Conservation (phyloP, 2,329 filamentous ascomycete genomes). For the Apiospora rasikravindrae region DNA sequence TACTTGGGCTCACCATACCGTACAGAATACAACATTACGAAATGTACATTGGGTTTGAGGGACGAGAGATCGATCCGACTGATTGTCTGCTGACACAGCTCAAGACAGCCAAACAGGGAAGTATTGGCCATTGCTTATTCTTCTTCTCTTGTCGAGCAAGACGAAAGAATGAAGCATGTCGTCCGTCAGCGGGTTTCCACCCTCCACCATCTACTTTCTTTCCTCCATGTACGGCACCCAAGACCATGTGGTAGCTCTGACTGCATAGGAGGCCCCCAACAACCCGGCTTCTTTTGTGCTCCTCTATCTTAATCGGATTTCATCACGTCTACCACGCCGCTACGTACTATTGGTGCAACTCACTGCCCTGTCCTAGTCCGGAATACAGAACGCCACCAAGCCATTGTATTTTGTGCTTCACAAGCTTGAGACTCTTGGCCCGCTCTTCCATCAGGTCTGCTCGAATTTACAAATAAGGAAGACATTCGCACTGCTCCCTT, state of each 20-base stretch:
- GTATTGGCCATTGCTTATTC: background rate
- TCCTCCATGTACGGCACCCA: background rate
- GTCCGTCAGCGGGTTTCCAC: background rate
- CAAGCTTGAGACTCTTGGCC: conserved; percentile 8
- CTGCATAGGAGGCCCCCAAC: background rate
- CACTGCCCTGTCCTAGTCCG: conserved; percentile 4
- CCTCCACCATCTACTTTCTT: background rate
- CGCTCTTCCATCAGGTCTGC: background rate
- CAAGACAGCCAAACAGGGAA: background rate
- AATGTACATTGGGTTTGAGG: background rate
- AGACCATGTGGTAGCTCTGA: background rate
- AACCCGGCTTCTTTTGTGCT: background rate
- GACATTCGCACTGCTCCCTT: background rate
- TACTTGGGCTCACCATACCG: conserved; percentile 7
- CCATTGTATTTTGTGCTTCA: conserved; percentile 14
- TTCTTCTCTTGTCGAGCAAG: background rate
- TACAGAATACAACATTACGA: conserved; percentile 1
- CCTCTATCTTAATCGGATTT: background rate
- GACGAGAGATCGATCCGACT: background rate
- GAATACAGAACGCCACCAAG: conserved; percentile 10
- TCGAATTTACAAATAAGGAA: conserved; percentile 13
- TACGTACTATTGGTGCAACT: background rate
- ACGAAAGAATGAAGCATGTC: background rate
- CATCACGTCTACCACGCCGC: background rate
- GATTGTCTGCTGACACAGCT: conserved; percentile 5